Conservation (phyloP, 2,329 filamentous ascomycete species). For the Ophiognomonia clavigignenti-juglandacearum region DNA sequence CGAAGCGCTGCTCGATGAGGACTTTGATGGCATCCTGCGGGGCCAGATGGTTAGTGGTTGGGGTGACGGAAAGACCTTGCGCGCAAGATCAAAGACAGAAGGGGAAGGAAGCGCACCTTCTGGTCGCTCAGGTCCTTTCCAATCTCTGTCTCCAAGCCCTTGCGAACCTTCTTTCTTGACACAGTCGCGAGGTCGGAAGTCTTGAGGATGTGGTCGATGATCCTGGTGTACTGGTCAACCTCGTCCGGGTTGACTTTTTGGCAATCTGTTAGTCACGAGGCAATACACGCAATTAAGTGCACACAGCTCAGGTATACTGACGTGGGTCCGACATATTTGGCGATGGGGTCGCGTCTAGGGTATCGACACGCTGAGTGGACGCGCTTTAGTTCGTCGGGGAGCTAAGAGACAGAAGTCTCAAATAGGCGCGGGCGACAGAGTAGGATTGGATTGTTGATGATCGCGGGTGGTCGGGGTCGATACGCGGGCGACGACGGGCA, state of each 20-base stretch:
- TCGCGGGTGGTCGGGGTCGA: neutral
- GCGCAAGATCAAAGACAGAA: neutral
- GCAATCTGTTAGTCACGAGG: neutral
- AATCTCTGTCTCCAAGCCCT: conserved; percentile 49
- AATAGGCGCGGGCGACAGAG: no score
- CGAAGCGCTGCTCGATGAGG: conserved; percentile 70
- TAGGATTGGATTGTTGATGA: no score
- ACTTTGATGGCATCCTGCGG: conserved; percentile 62
- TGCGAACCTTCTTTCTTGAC: conserved; percentile 57
- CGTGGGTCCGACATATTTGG: conserved; percentile 6
- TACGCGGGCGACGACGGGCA: neutral
- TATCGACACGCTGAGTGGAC: neutral
- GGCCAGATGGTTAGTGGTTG: neutral
- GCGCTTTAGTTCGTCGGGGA: neutral
- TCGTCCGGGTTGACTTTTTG: conserved; percentile 46
- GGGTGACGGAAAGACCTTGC: conserved; percentile 1
- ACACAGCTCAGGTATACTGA: neutral
- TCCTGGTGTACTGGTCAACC: conserved; percentile 46
- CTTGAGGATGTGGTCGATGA: conserved; percentile 56
- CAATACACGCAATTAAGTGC: neutral
- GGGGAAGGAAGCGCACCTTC: conserved; percentile 38
- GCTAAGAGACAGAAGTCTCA: neutral
- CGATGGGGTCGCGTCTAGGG: conserved; percentile 3
- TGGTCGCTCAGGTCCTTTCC: conserved; percentile 55
- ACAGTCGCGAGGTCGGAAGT: conserved; percentile 58